A percentile compares a stretch with the other conserved stretches of the same genome.
phyloP scores from a whole-genome alignment of 2,329 filamentous ascomycete species.

The Fonsecaea multimorphosa region DNA sequence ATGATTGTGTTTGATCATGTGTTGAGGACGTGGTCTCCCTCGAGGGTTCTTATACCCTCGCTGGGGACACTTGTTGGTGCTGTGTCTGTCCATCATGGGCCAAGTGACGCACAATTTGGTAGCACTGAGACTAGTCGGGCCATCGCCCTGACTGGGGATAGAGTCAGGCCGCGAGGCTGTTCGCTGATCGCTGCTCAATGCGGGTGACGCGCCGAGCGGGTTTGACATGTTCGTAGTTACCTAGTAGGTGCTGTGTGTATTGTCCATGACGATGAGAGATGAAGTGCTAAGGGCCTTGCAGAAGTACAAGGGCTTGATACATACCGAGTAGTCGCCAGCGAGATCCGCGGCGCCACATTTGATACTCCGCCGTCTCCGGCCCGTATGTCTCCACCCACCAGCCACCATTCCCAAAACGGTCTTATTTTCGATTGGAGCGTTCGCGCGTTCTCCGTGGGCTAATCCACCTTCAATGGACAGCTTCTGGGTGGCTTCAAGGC shows the following conservation, averaged over 20 bases:
- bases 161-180: neutral
- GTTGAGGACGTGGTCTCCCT: neutral
- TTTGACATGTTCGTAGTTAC: neutral
- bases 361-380: too few species aligned
- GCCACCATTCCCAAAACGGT: constrained; percentile 11
- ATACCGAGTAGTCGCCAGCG: too few species aligned
- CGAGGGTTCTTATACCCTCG: neutral
- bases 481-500: too few species aligned
- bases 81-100: neutral
- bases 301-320: too few species aligned
- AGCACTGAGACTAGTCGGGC: neutral
- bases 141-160: neutral
- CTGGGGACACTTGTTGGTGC: neutral
- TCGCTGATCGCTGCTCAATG: neutral
- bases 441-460: neutral
- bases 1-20: neutral
- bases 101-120: neutral
- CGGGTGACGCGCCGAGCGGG: neutral
- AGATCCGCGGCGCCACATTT: too few species aligned
- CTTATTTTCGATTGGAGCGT: constrained; percentile 9
- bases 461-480: too few species aligned
- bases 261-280: neutral
- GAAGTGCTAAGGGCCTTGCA: neutral
- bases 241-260: neutral
- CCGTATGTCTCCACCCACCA: too few species aligned